Evolutionary conservation across 495 filamentous ascomycete species (phyloP).

Genomic region (Cercophora newfieldiana): DNA sequence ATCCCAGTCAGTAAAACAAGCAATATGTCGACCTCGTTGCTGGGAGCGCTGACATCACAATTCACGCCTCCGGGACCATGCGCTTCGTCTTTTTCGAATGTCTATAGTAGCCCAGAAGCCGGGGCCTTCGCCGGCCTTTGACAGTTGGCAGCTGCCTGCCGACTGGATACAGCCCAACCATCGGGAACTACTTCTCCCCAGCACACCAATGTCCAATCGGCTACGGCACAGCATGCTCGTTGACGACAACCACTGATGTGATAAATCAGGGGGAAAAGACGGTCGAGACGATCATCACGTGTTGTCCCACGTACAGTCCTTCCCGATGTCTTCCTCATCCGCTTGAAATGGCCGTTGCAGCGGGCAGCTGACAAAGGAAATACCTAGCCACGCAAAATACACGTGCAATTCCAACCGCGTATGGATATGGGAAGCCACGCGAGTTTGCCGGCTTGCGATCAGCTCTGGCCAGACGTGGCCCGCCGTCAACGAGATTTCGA

Average conservation of each 20-base stretch:
- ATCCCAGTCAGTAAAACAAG: too few relatives aligned
- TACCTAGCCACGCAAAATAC: not conserved
- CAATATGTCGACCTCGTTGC: not conserved
- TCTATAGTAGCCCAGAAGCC: not conserved
- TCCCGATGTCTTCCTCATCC: too few relatives aligned
- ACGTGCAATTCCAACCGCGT: not conserved
- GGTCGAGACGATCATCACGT: not conserved
- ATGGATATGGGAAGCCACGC: not conserved
- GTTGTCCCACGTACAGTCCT: not conserved
- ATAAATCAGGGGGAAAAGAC: not conserved
- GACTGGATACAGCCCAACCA: not conserved
- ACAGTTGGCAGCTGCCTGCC: not conserved
- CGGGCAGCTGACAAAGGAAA: too few relatives aligned
- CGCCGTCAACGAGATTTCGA: not conserved
- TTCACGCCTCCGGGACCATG: not conserved
- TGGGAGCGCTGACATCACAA: not conserved
- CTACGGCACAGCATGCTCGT: not conserved
- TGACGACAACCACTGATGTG: not conserved
- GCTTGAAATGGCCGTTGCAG: too few relatives aligned
- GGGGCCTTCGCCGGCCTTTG: not conserved
- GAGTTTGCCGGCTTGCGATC: not conserved
- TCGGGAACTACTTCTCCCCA: not conserved
- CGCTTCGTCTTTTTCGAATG: not conserved
- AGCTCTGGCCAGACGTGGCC: not conserved
- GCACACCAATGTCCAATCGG: not conserved